Evolutionary conservation across 2,329 filamentous ascomycete genomes (phyloP), one percentile per base, ranked within the genome.

Genomic region (Cytospora schulzeri): DNA sequence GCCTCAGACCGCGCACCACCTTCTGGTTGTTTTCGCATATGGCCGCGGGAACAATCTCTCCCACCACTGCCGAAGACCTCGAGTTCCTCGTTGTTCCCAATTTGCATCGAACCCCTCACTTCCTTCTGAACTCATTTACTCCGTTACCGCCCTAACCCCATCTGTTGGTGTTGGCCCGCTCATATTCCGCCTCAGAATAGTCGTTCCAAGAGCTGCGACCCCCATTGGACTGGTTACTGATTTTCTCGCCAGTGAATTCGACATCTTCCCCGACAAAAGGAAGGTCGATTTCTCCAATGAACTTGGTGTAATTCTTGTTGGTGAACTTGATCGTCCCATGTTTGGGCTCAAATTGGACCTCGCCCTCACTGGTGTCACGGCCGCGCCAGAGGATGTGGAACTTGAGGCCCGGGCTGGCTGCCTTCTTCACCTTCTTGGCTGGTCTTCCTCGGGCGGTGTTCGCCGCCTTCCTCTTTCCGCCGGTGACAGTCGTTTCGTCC

Each of bases 271-370:
- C 17, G n/a, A 41, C 67, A 29, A 70, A 70, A n/a, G 59, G 48
- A 12, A 74, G 62, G 60, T 70, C 66, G 58, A 70, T 69, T 55
- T 68, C 59, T 56, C 69, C 72, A 0, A 66, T 50, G 57, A 74
- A 73, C 35, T 65, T 69, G 29, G 69, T 69, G 68, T 71, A 73
- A 57, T 70, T 68, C 35, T 70, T 67, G 62, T 71, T 70, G 1
- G 67, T 60, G 51, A 73, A 74, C 48, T 64, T 70, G 67, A 75
- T 69, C 24, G 65, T 67, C 15, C 73, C 73, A 1, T 68, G 57
- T 35, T 70, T 63, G n/a, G 70, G 67, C 8, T 63, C 45, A 6
- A 58, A 59, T 53, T 70, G 63, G 64, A 71, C 69, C 62, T 69
- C 51, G 19, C 70, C 70, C 29, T 72, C 69, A 15, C 66, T 67